Evolutionary conservation across 2,329 filamentous ascomycete genomes (phyloP), one percentile per base, ranked within the genome.

Genomic region (Bimuria novae-zelandiae): DNA sequence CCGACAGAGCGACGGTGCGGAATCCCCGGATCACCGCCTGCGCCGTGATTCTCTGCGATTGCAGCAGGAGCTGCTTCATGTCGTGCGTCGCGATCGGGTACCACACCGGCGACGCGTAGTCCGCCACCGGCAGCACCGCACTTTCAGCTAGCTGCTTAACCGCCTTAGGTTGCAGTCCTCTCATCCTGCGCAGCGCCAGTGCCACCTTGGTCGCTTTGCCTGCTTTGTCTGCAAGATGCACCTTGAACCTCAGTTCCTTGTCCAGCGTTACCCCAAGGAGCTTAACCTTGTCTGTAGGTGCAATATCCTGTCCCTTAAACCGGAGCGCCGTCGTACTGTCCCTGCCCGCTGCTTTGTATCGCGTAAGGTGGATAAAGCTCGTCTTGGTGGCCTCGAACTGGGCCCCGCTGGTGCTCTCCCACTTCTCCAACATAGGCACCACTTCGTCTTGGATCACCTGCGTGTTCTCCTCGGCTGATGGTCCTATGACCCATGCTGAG

Each of bases 301-400:
- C 8, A 29, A 61, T 53, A 21, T 55, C 47, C 12, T 57, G 39
- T 27, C 27, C 56, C 35, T 57, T 56, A 33, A 58, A 51, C 30
- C 30, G 36, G 4, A 61, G 32, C 35, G 53, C 3, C 33, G 33
- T 39, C 3, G 49, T 52, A 35, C 36, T 51, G 2, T 60, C 51
- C 25, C 49, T 50, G 45, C 6, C 53, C 37, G 49, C 55, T 4
- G n/a, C 52, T 54, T 57, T 60, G 52, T 60, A 52, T 33, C 61
- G 30, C 4, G 68, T 67, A 51, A 75, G 70, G 59, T 74, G 61
- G 60, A 73, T 71, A 32, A 71, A 65, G 10, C n/a, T n/a, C n/a
- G n/a, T n/a, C n/a, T n/a, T n/a, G n/a, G n/a, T n/a, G n/a, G n/a
- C n/a, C n/a, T n/a, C n/a, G n/a, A n/a, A n/a, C n/a, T n/a, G n/a